Evolutionary conservation across 1,139 yeast species (phyloP).

Genomic region (Blastobotrys buckinghamii): DNA sequence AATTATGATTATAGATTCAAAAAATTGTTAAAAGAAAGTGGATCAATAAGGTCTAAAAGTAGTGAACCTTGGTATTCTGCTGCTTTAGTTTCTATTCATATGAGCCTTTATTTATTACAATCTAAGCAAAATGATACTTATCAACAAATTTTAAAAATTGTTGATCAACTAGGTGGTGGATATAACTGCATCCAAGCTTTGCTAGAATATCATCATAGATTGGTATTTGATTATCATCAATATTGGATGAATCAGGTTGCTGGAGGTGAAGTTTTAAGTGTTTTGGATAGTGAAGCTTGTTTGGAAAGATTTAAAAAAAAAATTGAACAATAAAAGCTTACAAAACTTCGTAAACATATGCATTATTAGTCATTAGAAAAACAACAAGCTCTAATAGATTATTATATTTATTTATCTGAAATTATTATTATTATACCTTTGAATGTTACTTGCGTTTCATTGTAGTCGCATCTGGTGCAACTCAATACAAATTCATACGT

Average conservation of each 20-base stretch:
- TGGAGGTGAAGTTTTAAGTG: slow-evolving; percentile 26
- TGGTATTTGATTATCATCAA: slow-evolving; percentile 25
- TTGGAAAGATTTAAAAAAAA: slow-evolving; percentile 17
- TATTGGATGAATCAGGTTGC: slow-evolving; percentile 27
- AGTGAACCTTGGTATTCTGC: slow-evolving; percentile 34
- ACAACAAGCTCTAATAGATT: too few species aligned
- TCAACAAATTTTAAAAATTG: not conserved
- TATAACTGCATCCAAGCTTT: not conserved
- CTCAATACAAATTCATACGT: too few species aligned
- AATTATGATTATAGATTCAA: slow-evolving; percentile 18
- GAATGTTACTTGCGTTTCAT: too few species aligned
- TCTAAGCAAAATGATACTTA: not conserved
- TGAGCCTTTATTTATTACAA: slow-evolving; percentile 19
- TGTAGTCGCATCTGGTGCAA: too few species aligned
- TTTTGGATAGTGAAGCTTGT: slow-evolving; percentile 31
- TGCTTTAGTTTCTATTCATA: slow-evolving; percentile 35
- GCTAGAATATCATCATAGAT: slow-evolving; percentile 4
- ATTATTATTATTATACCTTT: too few species aligned
- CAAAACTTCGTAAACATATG: too few species aligned
- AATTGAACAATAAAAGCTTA: too few species aligned
- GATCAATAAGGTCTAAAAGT: slow-evolving; percentile 19
- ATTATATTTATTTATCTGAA: too few species aligned
- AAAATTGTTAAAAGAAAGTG: slow-evolving; percentile 24
- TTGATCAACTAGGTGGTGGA: not conserved
- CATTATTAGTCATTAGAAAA: too few species aligned